Evolutionary conservation across 1,139 yeast genomes (phyloP).

Genomic region (Pichia kudriavzevii): DNA sequence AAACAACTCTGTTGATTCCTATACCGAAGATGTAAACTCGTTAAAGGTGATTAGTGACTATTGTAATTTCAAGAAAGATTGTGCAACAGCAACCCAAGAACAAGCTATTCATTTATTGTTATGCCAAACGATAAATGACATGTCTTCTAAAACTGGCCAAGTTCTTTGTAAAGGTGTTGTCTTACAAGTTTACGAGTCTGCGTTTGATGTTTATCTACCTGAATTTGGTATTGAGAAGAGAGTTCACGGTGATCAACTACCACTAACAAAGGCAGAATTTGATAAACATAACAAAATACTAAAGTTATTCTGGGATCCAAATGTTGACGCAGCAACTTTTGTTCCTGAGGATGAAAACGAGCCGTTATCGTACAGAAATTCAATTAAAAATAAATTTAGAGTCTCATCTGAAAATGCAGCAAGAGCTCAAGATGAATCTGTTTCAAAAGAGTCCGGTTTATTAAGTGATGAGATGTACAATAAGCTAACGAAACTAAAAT

Average conservation of each 20-base stretch:
- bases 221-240: slow-evolving; percentile 96
- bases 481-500: slow-evolving; percentile 42
- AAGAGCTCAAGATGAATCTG: slow-evolving; percentile 38
- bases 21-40: slow-evolving; percentile 56
- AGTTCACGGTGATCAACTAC: slow-evolving; percentile 96
- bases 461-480: slow-evolving; percentile 38
- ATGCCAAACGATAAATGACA: slow-evolving; percentile 76
- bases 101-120: slow-evolving; percentile 85
- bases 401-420: slow-evolving; percentile 70
- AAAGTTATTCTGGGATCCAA: slow-evolving; percentile 88
- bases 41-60: slow-evolving; percentile 80
- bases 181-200: slow-evolving; percentile 88
- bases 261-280: slow-evolving; percentile 86
- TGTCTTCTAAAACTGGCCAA: slow-evolving; percentile 74
- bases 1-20: slow-evolving; percentile 28
- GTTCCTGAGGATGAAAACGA: slow-evolving; percentile 83
- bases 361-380: slow-evolving; percentile 65
- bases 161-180: slow-evolving; percentile 80
- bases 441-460: slow-evolving; percentile 29
- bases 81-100: slow-evolving; percentile 89
- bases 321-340: slow-evolving; percentile 84
- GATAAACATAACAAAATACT: slow-evolving; percentile 60
- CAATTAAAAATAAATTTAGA: slow-evolving; percentile 72
- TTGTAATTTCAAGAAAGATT: slow-evolving; percentile 91
- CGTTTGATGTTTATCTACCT: slow-evolving; percentile 90